Evolutionary conservation across 257 asterid genomes (phyloP).

Genomic region (Primulina tabacum): DNA sequence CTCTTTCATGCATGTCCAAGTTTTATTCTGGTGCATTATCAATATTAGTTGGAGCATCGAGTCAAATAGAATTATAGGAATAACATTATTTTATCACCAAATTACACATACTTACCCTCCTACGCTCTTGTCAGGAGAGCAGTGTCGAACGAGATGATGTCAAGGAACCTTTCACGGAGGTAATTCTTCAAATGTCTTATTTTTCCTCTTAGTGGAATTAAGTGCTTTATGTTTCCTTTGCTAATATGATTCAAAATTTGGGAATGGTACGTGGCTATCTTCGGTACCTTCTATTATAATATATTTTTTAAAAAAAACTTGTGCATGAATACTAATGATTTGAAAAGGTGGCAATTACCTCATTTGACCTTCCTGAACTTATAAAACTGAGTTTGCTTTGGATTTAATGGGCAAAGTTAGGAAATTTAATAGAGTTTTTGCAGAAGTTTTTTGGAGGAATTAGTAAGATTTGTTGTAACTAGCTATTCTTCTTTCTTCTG

Average conservation of each 20-base stretch:
- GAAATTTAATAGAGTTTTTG: constrained; percentile 3
- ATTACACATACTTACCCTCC: constrained; percentile 18
- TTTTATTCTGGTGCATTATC: constrained; percentile 10
- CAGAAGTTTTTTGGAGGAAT: constrained; percentile 6
- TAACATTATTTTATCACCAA: neutral
- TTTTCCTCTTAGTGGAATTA: constrained; percentile 9
- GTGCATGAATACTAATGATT: no score
- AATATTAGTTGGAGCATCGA: neutral
- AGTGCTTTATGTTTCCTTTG: neutral
- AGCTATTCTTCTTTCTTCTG: constrained; percentile 14
- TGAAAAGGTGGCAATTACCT: neutral
- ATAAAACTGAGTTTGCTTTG: neutral
- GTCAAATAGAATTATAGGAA: constrained; percentile 21
- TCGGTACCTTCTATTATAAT: no score
- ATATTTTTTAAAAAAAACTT: no score
- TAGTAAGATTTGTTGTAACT: constrained; percentile 17
- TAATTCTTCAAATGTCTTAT: constrained; percentile 29
- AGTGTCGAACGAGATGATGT: constrained; percentile 91
- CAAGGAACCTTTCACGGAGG: constrained; percentile 97
- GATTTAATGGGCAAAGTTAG: neutral
- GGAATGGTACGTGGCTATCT: constrained; percentile 13
- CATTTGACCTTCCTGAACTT: constrained; percentile 2
- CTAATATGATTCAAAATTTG: neutral
- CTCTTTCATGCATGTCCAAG: neutral
- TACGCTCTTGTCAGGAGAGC: constrained; percentile 68